A percentile compares a stretch with the other conserved stretches of the same genome.
phyloP scores from a whole-genome alignment of 176 grass and related monocot genomes.

The Pharus latifolius region DNA sequence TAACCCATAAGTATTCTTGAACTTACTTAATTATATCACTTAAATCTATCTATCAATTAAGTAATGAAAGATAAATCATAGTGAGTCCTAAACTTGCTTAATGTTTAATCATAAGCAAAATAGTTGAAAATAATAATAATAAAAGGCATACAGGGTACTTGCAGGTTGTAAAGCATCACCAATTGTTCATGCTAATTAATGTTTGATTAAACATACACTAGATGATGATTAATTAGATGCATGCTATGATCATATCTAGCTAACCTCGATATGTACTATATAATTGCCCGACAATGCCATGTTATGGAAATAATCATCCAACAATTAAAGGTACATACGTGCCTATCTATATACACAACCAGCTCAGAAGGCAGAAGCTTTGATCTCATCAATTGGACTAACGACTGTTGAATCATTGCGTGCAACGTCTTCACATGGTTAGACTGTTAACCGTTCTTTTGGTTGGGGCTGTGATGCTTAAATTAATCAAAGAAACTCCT shows the following conservation, averaged over 20 bases:
- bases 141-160: no score
- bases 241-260: not conserved
- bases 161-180: not conserved
- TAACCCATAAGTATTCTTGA: no score
- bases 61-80: no score
- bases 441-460: not conserved
- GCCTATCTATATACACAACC: not conserved
- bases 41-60: no score
- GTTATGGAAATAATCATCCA: constrained; percentile 25
- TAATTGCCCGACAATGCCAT: constrained; percentile 20
- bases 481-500: no score
- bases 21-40: no score
- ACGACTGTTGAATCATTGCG: not conserved
- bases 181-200: not conserved
- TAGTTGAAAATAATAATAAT: no score
- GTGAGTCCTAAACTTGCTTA: no score
- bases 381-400: not conserved
- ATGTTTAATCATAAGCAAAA: no score
- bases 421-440: not conserved
- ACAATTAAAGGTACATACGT: not conserved
- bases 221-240: not conserved
- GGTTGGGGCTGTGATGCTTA: no score
- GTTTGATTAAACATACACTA: not conserved
- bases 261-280: not conserved
- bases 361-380: constrained; percentile 5